phyloP scores from a whole-genome alignment of 108 stramenopile species.

The Pseudonitzschia pungens region DNA sequence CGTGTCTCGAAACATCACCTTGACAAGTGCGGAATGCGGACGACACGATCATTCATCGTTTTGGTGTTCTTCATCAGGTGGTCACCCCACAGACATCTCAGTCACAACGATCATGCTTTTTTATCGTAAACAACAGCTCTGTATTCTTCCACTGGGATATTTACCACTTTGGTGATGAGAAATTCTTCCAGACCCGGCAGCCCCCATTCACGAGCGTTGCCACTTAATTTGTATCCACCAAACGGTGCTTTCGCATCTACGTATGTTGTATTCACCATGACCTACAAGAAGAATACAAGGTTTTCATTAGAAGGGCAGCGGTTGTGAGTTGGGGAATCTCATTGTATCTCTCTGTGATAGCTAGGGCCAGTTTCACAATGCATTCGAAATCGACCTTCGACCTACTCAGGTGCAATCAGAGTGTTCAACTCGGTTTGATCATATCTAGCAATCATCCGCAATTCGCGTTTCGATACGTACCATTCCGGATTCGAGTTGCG shows the following conservation, averaged over 20 bases:
- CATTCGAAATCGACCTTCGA: too few species aligned
- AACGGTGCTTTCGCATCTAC: slow-evolving; percentile 3
- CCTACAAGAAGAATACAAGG: neutral
- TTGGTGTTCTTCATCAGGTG: too few species aligned
- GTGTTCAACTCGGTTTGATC: too few species aligned
- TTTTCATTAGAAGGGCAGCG: neutral
- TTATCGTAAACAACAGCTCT: neutral
- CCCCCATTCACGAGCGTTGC: slow-evolving; percentile 13
- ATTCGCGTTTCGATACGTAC: slow-evolving; percentile 43
- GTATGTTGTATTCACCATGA: slow-evolving; percentile 9
- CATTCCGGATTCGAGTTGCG: slow-evolving; percentile 49
- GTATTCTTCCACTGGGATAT: slow-evolving; percentile 1
- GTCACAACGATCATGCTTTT: too few species aligned
- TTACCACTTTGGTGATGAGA: slow-evolving; percentile 4
- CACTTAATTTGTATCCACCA: slow-evolving; percentile 10
- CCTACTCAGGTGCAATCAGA: too few species aligned
- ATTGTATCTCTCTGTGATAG: neutral
- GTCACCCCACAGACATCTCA: too few species aligned
- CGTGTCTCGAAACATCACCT: too few species aligned
- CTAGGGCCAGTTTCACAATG: too few species aligned
- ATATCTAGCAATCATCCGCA: neutral
- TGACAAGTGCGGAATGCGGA: too few species aligned
- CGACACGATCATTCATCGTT: too few species aligned
- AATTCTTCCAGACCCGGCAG: neutral
- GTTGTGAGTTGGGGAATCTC: neutral